These are phyloP conservation scores for Phytophthora agathidicida DNA, from an alignment of 352 stramenopile genomes.

Conservation along the genomic window DNA sequence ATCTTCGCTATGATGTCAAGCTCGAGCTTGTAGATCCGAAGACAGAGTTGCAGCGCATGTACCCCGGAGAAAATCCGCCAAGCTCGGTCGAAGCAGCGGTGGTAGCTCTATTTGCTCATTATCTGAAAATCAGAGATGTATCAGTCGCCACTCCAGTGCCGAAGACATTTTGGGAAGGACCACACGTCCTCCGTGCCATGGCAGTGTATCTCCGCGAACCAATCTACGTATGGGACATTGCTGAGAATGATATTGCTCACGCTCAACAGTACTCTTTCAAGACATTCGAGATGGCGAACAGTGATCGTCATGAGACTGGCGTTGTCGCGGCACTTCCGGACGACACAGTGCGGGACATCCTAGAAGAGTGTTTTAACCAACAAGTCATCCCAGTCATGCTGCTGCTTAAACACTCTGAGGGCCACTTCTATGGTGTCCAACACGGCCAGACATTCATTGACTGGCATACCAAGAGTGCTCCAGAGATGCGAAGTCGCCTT, in stretches of 20 bases:
- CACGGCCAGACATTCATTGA: neutral
- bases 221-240: neutral
- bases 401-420: neutral
- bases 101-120: neutral
- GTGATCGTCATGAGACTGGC: neutral
- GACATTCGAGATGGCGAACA: neutral
- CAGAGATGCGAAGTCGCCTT: neutral
- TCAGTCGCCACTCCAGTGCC: neutral
- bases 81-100: neutral
- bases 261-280: neutral
- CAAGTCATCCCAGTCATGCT: neutral
- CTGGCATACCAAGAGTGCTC: neutral
- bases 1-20: neutral
- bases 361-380: neutral
- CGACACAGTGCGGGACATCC: neutral
- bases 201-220: neutral
- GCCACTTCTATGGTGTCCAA: neutral
- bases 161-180: neutral
- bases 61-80: neutral
- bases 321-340: neutral
- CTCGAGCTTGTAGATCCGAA: neutral
- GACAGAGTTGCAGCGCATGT: neutral
- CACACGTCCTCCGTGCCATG: neutral
- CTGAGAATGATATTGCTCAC: neutral
- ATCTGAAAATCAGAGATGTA: neutral